A percentile compares a stretch with the other conserved stretches of the same genome.
Conservation (phyloP, 1,284 basidiomycete species). For the Thelephora terrestris region DNA sequence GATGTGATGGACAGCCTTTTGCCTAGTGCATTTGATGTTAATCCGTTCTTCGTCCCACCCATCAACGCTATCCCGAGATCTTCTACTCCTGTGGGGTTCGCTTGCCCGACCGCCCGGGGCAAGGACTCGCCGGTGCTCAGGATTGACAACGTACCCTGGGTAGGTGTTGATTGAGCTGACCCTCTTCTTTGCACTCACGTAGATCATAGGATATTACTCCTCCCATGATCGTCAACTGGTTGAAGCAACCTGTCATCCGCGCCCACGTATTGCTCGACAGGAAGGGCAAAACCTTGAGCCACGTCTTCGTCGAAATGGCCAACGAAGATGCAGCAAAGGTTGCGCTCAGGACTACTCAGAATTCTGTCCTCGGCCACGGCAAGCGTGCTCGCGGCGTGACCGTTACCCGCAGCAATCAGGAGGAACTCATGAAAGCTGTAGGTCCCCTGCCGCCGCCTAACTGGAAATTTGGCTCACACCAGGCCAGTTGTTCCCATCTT, state of each 20-base stretch:
- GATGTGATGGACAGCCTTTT: slow-evolving; percentile 12
- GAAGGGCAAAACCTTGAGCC: slow-evolving; percentile 71
- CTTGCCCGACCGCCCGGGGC: slow-evolving; percentile 1
- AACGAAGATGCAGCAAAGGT: slow-evolving; percentile 48
- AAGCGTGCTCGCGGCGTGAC: slow-evolving; percentile 70
- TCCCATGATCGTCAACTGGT: slow-evolving; percentile 52
- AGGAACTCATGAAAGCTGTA: slow-evolving; percentile 69
- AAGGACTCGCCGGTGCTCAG: slow-evolving; percentile 38
- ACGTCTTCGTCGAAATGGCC: slow-evolving; percentile 67
- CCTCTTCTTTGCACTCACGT: slow-evolving; percentile 4
- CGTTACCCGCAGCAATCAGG: slow-evolving; percentile 64
- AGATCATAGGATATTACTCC: slow-evolving; percentile 65
- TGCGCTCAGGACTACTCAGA: slow-evolving; percentile 53
- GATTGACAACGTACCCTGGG: slow-evolving; percentile 82
- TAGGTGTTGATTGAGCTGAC: slow-evolving; percentile 25
- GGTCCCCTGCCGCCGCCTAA: slow-evolving; percentile 16
- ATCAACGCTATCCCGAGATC: slow-evolving; percentile 22
- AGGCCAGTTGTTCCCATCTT: slow-evolving; percentile 60
- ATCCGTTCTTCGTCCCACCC: slow-evolving; percentile 10
- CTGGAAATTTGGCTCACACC: not conserved
- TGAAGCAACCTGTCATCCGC: slow-evolving; percentile 54
- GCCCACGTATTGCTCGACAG: slow-evolving; percentile 69
- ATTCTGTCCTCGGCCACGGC: slow-evolving; percentile 63
- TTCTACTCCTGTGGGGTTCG: slow-evolving; percentile 20
- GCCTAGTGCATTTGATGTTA: slow-evolving; percentile 14